Evolutionary conservation across 495 filamentous ascomycete genomes (phyloP).

Genomic region (Lentithecium fluviatile): DNA sequence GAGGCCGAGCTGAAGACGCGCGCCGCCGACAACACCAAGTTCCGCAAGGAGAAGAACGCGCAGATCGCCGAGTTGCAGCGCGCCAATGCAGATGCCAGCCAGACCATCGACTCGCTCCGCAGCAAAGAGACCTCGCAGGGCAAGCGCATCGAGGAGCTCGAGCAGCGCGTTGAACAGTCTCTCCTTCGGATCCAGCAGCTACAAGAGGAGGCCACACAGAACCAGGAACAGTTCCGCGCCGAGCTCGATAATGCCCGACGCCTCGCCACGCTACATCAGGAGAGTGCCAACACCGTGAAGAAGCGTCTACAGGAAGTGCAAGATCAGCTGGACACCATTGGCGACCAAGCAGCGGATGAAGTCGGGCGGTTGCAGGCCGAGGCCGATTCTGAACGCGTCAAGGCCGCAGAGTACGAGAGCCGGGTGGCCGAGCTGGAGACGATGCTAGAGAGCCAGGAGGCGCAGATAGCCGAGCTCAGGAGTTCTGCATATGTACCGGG

Average conservation of each 20-base stretch:
- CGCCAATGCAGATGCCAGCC: constrained; percentile 77
- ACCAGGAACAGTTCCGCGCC: constrained; percentile 76
- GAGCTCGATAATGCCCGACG: constrained; percentile 78
- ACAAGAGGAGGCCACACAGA: constrained; percentile 73
- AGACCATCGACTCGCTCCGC: constrained; percentile 70
- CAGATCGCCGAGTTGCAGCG: constrained; percentile 84
- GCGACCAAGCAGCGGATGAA: constrained; percentile 77
- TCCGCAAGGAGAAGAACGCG: constrained; percentile 89
- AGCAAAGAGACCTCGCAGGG: constrained; percentile 78
- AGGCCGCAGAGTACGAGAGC: constrained; percentile 67
- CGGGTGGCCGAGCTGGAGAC: constrained; percentile 73
- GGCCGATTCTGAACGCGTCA: constrained; percentile 73
- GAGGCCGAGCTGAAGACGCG: constrained; percentile 89
- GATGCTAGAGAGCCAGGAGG: constrained; percentile 66
- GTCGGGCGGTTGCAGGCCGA: constrained; percentile 75
- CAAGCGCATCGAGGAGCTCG: constrained; percentile 75
- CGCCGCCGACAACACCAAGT: constrained; percentile 77
- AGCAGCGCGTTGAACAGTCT: constrained; percentile 81
- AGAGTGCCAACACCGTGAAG: constrained; percentile 76
- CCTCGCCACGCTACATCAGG: constrained; percentile 79
- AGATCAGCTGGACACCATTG: constrained; percentile 68
- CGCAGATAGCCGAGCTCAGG: constrained; percentile 38
- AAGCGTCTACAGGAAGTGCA: constrained; percentile 81
- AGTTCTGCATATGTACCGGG: constrained; percentile 50
- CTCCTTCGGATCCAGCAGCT: constrained; percentile 77